These are phyloP conservation scores for Fagus sylvatica DNA, from an alignment of 306 rosid species.

Conservation along the genomic window DNA sequence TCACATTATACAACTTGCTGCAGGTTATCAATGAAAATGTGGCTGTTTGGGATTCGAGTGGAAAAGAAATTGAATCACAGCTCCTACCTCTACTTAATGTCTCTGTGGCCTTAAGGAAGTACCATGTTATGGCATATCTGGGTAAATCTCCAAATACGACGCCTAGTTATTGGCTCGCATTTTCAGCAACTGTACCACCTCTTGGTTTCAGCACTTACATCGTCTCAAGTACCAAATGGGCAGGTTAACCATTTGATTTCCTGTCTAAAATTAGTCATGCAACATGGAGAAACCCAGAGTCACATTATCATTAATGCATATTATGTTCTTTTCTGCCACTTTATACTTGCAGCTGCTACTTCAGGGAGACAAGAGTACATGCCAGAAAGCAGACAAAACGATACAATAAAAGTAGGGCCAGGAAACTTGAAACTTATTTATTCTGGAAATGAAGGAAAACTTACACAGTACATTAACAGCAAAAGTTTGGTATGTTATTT, in stretches of 20 bases:
- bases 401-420: conserved; percentile 45
- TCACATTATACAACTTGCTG: not conserved
- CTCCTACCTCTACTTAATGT: conserved; percentile 47
- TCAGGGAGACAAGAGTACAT: conserved; percentile 48
- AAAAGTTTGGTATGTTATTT: conserved; percentile 41
- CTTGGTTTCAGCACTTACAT: conserved; percentile 57
- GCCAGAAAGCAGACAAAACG: conserved; percentile 26
- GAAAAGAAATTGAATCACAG: conserved; percentile 51
- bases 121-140: conserved; percentile 50
- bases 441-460: conserved; percentile 36
- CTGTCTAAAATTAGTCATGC: not conserved
- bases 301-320: conserved; percentile 18
- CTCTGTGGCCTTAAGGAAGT: conserved; percentile 34
- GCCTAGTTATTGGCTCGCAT: conserved; percentile 54
- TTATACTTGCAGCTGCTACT: conserved; percentile 46
- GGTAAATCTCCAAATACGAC: conserved; percentile 39
- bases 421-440: conserved; percentile 50
- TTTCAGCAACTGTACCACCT: conserved; percentile 51
- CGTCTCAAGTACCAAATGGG: conserved; percentile 33
- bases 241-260: conserved; percentile 27
- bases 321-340: conserved; percentile 13
- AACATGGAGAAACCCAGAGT: not conserved
- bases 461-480: conserved; percentile 38
- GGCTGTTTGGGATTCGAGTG: conserved; percentile 45
- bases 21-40: conserved; percentile 50